Base-by-base conservation (phyloP, 148 eudicot genomes). In the Cornus florida region DNA sequence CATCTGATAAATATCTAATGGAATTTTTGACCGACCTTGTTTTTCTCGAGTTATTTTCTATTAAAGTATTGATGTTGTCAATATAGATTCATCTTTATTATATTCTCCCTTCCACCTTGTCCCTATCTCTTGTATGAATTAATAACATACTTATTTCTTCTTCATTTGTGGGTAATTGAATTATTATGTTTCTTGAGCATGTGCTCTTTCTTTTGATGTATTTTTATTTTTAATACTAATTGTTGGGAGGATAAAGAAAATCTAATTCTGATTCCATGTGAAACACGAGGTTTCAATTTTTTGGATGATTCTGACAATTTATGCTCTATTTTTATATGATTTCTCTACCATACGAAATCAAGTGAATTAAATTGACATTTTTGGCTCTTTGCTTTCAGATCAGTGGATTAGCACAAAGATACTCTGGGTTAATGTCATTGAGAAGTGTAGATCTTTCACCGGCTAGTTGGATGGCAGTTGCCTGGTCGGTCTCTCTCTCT, bases 371-470 rank as follows among this genome's bases (percentile, higher is more conserved):
- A 32, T 39, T 71, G 56, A 39, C 19, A 31, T 35, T 48, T 67
- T 67, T 59, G 70, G 31, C 10, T 32, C n/a, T 41, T 78, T 82
- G 65, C 74, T 73, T 83, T 71, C 87, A 94, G 98, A 89, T 94
- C 17, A 82, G 75, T 65, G 89, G 85, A 79, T 83, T 94, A 82
- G 88, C 92, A 69, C 88, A 85, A 78, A 88, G 87, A 80, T 89
- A 89, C 67, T 94, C 94, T 5, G 91, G 96, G 79, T 78, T 93
- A 46, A 89, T 92, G 98, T 87, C 95, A 66, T 74, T 93, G 66
- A 90, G 89, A 83, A 93, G 96, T 68, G 98, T 93, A 7, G 98
- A 93, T 84, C 96, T 93, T 74, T 93, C 98, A 35, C 98, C 98
- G 1, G 98, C 96, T 83, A 93, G 91, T 87, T 93, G 98, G 98